Evolutionary conservation across 306 rosid species (phyloP), one percentile per base, ranked within the genome.

Genomic region (Dryas alaskensis): DNA sequence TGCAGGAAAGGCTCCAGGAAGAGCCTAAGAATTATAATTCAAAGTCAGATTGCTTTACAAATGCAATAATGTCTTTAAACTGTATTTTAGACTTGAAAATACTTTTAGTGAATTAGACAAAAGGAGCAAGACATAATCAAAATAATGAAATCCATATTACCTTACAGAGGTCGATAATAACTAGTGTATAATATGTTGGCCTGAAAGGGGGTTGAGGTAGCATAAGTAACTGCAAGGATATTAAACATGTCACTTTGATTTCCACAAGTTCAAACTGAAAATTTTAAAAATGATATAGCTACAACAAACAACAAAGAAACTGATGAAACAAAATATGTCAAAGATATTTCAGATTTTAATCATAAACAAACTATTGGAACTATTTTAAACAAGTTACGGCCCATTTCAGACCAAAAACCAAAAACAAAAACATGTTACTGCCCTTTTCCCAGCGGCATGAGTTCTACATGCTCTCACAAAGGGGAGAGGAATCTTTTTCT

Each of bases 1-100:
- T 72, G 93, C 96, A 51, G 99, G 99, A 83, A 95, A 95, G 66
- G 99, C 99, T 75, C 99, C 99, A 72, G 99, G 99, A 76, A 95
- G 99, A 83, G 99, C 99, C 99, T 94, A 75, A 60, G 78, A 73
- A 73, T 53, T 55, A 10, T 81, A 64, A 76, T 67, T 54, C 75
- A 54, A 22, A 12, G 73, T 84, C 72, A 83, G 81, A 81, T 76
- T 69, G 65, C 22, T 74, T 70, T 43, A 51, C 43, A 70, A 31
- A 47, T 48, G 42, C 63, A 40, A 52, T 59, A 54, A 74, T 57
- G 4, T 46, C 44, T 70, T 63, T 37, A 25, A 13, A 42, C 31
- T n/a, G 7, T 27, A 13, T 46, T 19, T 64, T 59, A 7, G 52
- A 57, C 72, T n/a, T 37, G 46, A 42, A 74, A 47, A 73, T 67